phyloP scores from a whole-genome alignment of 129 eudicot genomes.

The Flaveria sonorensis region DNA sequence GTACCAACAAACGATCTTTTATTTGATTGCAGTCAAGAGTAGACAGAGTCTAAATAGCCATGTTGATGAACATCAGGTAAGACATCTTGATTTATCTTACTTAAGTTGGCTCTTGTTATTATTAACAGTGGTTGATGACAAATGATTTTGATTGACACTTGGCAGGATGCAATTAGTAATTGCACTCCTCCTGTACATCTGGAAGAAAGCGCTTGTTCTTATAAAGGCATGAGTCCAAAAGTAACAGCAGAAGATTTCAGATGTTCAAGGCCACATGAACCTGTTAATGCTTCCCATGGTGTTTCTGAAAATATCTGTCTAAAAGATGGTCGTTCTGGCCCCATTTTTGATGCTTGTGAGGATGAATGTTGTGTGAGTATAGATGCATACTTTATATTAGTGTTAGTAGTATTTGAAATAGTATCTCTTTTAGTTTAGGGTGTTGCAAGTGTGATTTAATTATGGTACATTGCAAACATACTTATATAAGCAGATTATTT shows the following conservation, averaged over 20 bases:
- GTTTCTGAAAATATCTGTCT: slow-evolving; percentile 38
- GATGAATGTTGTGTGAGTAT: slow-evolving; percentile 63
- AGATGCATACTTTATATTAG: not conserved
- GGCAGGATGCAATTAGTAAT: slow-evolving; percentile 57
- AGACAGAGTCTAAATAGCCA: slow-evolving; percentile 32
- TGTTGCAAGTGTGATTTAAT: slow-evolving; percentile 5
- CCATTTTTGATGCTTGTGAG: slow-evolving; percentile 42
- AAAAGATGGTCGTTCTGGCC: slow-evolving; percentile 31
- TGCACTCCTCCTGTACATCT: slow-evolving; percentile 52
- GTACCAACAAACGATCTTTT: slow-evolving; percentile 25
- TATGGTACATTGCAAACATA: slow-evolving; percentile 7
- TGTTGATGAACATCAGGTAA: slow-evolving; percentile 54
- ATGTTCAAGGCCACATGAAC: slow-evolving; percentile 42
- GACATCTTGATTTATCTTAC: not conserved
- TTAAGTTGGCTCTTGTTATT: not conserved
- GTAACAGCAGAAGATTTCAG: slow-evolving; percentile 36
- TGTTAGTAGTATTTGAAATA: slow-evolving; percentile 3
- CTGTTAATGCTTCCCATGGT: slow-evolving; percentile 33
- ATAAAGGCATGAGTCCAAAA: slow-evolving; percentile 45
- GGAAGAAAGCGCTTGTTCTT: slow-evolving; percentile 64
- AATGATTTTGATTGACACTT: slow-evolving; percentile 17
- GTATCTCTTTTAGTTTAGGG: slow-evolving; percentile 8
- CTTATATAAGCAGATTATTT: not conserved
- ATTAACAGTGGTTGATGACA: not conserved
- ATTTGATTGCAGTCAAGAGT: slow-evolving; percentile 51